Percentiles rank a stretch among this genome's conserved stretches.
Evolutionary conservation across 2,329 filamentous ascomycete genomes (phyloP).

Genomic region (Cadophora gregata): DNA sequence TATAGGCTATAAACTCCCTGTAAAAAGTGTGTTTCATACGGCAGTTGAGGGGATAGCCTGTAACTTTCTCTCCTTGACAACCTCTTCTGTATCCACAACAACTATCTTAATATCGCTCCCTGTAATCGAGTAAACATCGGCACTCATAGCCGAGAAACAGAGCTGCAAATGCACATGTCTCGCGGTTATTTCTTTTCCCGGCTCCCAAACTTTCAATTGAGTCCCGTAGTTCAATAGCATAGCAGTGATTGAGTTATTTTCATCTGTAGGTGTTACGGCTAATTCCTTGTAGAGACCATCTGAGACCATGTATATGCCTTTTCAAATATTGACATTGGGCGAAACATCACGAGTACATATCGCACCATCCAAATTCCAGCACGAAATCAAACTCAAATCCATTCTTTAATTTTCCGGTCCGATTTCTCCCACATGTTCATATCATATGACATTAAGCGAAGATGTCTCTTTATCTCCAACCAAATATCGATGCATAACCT

Average conservation of each 20-base stretch:
- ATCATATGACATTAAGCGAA: slow-evolving; percentile 20
- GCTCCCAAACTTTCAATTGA: slow-evolving; percentile 46
- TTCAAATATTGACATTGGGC: no score
- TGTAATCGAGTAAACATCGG: slow-evolving; percentile 52
- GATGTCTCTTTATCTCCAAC: slow-evolving; percentile 42
- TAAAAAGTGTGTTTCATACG: no score
- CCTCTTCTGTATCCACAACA: slow-evolving; percentile 49
- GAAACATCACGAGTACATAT: slow-evolving; percentile 31
- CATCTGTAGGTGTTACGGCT: slow-evolving; percentile 7
- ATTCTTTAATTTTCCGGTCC: slow-evolving; percentile 6
- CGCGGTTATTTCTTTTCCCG: slow-evolving; percentile 58
- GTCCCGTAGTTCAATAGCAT: slow-evolving; percentile 22
- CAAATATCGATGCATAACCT: slow-evolving; percentile 40
- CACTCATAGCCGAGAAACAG: slow-evolving; percentile 45
- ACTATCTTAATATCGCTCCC: slow-evolving; percentile 52
- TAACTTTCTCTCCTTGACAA: slow-evolving; percentile 47
- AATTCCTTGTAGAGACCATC: slow-evolving; percentile 9
- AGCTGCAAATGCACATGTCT: slow-evolving; percentile 23
- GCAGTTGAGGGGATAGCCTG: no score
- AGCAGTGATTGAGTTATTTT: slow-evolving; percentile 22
- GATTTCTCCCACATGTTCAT: slow-evolving; percentile 26
- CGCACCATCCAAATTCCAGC: slow-evolving; percentile 17
- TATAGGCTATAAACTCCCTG: no score
- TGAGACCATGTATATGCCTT: neutral
- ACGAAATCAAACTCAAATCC: slow-evolving; percentile 18